A percentile compares a stretch with the other conserved stretches of the same genome.
Evolutionary conservation across 768 basidiomycete species (phyloP).

Genomic region (Dacryopinax primogenitus): DNA sequence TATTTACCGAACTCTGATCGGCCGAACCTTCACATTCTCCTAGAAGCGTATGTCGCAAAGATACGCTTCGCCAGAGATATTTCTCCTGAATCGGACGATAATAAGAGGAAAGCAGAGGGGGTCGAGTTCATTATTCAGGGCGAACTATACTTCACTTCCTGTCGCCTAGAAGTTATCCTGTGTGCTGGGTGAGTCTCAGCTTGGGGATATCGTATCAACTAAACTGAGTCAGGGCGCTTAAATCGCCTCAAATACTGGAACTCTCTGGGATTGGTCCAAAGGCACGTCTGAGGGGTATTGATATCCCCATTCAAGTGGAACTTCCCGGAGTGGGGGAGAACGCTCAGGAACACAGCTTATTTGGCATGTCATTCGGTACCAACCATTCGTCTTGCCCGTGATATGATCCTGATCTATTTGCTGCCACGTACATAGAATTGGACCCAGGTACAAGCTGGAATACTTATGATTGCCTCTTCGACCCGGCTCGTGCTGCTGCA

Average conservation of each 20-base stretch:
- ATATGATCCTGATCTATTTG: background rate
- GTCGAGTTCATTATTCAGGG: slow-evolving; percentile 34
- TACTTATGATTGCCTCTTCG: slow-evolving; percentile 25
- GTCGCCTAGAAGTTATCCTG: slow-evolving; percentile 41
- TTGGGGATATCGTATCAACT: background rate
- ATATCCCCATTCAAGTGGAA: slow-evolving; percentile 42
- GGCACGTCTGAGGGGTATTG: slow-evolving; percentile 35
- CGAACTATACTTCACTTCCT: slow-evolving; percentile 27
- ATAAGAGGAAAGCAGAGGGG: slow-evolving; percentile 30
- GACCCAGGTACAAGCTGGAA: slow-evolving; percentile 11
- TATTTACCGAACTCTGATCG: slow-evolving; percentile 23
- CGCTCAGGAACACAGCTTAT: slow-evolving; percentile 35
- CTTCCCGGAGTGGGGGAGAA: slow-evolving; percentile 69
- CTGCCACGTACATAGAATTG: background rate
- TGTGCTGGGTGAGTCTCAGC: slow-evolving; percentile 29
- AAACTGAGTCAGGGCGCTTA: slow-evolving; percentile 30
- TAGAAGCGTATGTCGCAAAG: slow-evolving; percentile 24
- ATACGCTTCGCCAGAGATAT: slow-evolving; percentile 13
- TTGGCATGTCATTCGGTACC: slow-evolving; percentile 18
- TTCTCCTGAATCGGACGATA: background rate
- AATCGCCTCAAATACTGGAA: slow-evolving; percentile 43
- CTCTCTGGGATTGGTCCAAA: slow-evolving; percentile 56
- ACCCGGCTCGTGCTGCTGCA: slow-evolving; percentile 23
- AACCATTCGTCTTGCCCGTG: background rate
- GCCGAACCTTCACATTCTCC: slow-evolving; percentile 23